Evolutionary conservation across 2,329 filamentous ascomycete genomes (phyloP).

Genomic region (Thielaviopsis euricoi): DNA sequence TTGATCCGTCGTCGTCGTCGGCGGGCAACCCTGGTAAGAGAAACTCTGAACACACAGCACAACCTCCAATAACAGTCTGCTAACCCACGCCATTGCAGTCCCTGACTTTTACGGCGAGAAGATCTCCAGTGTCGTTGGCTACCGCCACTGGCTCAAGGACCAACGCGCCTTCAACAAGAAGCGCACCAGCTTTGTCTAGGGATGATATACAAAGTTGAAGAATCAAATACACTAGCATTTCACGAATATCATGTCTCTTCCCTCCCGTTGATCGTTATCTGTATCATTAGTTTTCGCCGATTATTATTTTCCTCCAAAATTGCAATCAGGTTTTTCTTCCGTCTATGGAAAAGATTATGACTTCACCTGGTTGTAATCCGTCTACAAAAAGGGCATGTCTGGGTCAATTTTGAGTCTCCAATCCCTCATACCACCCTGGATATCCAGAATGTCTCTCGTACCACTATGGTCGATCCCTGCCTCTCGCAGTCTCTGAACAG

Average conservation of each 20-base stretch:
- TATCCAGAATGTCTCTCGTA: slow-evolving; percentile 48
- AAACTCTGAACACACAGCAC: not conserved
- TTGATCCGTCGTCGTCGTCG: slow-evolving; percentile 78
- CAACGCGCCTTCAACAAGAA: slow-evolving; percentile 95
- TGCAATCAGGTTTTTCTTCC: no score
- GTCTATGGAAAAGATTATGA: no score
- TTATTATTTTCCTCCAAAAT: not conserved
- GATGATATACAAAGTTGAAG: slow-evolving; percentile 13
- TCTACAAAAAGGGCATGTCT: slow-evolving; percentile 34
- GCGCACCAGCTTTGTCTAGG: slow-evolving; percentile 45
- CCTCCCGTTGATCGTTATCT: not conserved
- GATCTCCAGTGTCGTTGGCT: slow-evolving; percentile 82
- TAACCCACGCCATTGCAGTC: slow-evolving; percentile 28
- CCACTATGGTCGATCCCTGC: slow-evolving; percentile 35
- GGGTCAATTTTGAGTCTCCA: slow-evolving; percentile 56
- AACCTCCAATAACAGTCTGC: not conserved
- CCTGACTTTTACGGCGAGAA: slow-evolving; percentile 98
- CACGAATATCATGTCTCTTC: slow-evolving; percentile 2
- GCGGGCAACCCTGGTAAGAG: slow-evolving; percentile 62
- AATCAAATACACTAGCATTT: not conserved
- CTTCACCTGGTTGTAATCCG: not conserved
- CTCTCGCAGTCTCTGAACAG: slow-evolving; percentile 47
- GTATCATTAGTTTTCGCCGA: not conserved
- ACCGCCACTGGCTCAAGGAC: slow-evolving; percentile 92
- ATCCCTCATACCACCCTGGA: slow-evolving; percentile 52